These are phyloP conservation scores for Claviceps sorghi DNA, from an alignment of 2,329 filamentous ascomycete genomes.

Conservation along the genomic window DNA sequence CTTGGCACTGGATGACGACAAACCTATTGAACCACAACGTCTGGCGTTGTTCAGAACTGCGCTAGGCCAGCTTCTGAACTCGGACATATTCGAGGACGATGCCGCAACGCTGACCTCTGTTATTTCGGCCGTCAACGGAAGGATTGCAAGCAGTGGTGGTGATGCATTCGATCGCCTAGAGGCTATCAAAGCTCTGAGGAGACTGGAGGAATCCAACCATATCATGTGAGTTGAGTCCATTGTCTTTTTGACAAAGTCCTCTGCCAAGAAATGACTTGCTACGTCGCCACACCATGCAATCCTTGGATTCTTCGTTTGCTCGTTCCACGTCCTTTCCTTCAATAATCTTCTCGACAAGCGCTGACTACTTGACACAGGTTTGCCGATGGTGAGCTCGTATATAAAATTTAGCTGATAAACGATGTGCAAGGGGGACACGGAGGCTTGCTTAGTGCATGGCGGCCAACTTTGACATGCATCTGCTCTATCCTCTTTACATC, in stretches of 20 bases:
- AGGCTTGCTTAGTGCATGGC: background rate
- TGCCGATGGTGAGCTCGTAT: conserved; percentile 49
- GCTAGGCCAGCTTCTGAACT: conserved; percentile 70
- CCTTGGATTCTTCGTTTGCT: background rate
- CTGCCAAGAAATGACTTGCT: background rate
- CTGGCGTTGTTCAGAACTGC: conserved; percentile 63
- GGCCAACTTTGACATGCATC: background rate
- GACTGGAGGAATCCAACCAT: conserved; percentile 71
- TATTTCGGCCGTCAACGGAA: conserved; percentile 63
- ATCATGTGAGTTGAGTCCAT: conserved; percentile 59
- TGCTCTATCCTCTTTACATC: background rate
- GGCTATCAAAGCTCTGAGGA: conserved; percentile 60
- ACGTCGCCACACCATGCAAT: background rate
- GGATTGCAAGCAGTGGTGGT: conserved; percentile 38
- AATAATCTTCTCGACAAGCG: background rate
- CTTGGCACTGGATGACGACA: conserved; percentile 26
- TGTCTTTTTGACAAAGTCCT: background rate
- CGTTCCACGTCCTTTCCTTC: background rate
- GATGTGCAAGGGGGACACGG: background rate
- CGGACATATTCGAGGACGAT: conserved; percentile 75
- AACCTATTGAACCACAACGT: conserved; percentile 44
- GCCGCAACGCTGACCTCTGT: conserved; percentile 62
- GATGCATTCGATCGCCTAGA: conserved; percentile 57
- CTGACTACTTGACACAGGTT: conserved; percentile 27
- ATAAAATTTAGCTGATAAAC: conserved; percentile 41